Base-by-base conservation (phyloP, 1,284 basidiomycete genomes). In the Peniophora sp. region DNA sequence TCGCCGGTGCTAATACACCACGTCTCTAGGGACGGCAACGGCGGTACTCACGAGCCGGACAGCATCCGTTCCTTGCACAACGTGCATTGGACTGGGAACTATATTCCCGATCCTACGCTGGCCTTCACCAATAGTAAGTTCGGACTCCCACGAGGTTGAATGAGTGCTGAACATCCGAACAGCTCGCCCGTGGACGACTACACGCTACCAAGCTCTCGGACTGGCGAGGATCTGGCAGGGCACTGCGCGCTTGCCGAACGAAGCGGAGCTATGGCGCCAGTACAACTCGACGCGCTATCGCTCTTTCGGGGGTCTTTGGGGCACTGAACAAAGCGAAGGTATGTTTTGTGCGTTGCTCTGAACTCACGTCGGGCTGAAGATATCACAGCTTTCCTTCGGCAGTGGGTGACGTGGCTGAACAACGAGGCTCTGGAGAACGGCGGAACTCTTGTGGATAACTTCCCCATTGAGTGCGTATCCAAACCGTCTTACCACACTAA, bases 381-480 rank as follows among this genome's bases (percentile, higher is more conserved):
- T n/a, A 14, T 47, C 45, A 17, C 22, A 55, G 61, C 62, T 24
- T 42, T 62, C 15, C 55, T 55, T 43, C 56, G 61, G 3, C 62
- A 64, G 50, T 61, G 57, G 34, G 60, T 64, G n/a, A 57, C 60
- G 1, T 64, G 62, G 62, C 49, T 64, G 15, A 64, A 64, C 50
- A 64, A 62, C 52, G 62, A 64, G 37, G 58, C 60, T 5, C 57
- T 64, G 2, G 53, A 57, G 46, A 53, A 59, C 51, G 62, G 62
- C 3, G 62, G 62, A 14, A 52, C 59, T 3, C 56, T 62, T 12
- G 61, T 64, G 24, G 56, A 54, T 15, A 54, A 56, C 17, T 62
- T 57, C 58, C 58, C 62, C 11, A 20, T 61, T 17, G 46, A 60
- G 59, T 41, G 37, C 6, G 37, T n/a, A 41, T 41, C 8, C 18